Conservation (phyloP, 208 protist species). For the Trypanosoma grayi region DNA sequence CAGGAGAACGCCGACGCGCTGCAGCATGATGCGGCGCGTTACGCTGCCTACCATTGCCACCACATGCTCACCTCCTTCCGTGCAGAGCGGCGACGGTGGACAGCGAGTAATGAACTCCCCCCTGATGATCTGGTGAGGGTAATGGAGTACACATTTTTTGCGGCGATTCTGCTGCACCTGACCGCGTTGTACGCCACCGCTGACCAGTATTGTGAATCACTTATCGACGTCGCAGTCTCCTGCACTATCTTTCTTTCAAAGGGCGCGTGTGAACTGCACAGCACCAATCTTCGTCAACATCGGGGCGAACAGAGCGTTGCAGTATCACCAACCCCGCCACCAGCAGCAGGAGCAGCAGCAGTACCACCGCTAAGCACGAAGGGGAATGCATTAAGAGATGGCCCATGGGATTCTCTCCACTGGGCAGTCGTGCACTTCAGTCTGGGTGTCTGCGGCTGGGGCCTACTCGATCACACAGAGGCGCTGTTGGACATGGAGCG, state of each 20-base stretch:
- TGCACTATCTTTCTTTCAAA: constrained; percentile 64
- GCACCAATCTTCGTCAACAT: neutral
- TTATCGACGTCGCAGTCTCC: constrained; percentile 58
- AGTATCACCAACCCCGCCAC: too few relatives aligned
- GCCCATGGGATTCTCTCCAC: constrained; percentile 41
- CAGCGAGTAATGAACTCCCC: neutral
- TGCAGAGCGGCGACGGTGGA: constrained; percentile 17
- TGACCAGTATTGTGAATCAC: constrained; percentile 62
- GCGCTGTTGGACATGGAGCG: constrained; percentile 26
- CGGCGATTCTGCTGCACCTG: constrained; percentile 62
- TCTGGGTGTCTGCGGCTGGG: constrained; percentile 52
- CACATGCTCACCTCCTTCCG: constrained; percentile 54
- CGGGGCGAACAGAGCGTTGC: neutral
- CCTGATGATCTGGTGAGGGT: constrained; percentile 18
- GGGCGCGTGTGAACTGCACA: constrained; percentile 7
- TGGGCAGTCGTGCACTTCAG: constrained; percentile 69
- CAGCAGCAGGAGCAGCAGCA: neutral
- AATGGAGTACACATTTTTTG: constrained; percentile 38
- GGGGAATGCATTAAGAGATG: neutral
- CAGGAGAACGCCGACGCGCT: neutral
- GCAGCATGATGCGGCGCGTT: constrained; percentile 26
- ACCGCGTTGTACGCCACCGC: constrained; percentile 53
- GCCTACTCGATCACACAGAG: constrained; percentile 48
- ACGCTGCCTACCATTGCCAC: constrained; percentile 69
- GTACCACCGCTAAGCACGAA: neutral